Evolutionary conservation across 2,329 filamentous ascomycete genomes (phyloP).

Genomic region (Aspergillus persii): DNA sequence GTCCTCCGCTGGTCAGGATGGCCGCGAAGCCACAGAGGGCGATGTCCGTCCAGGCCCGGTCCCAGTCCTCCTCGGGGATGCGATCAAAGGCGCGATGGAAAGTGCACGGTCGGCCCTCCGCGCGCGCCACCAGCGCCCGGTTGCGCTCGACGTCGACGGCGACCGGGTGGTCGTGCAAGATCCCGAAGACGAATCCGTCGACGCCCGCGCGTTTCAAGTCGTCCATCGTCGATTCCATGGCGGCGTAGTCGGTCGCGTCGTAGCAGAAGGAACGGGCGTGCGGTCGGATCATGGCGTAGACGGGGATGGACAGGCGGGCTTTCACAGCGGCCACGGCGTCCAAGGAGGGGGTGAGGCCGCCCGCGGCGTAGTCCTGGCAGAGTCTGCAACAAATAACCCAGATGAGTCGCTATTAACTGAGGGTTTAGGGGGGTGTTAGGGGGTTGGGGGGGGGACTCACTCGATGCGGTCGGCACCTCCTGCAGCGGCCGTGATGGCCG

Average conservation of each 20-base stretch:
- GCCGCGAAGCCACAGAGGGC: constrained; percentile 44
- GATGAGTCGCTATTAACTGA: constrained; percentile 34
- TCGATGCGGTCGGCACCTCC: constrained; percentile 53
- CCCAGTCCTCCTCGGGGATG: constrained; percentile 26
- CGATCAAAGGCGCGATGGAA: constrained; percentile 57
- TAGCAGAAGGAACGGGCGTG: constrained; percentile 49
- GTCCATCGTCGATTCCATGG: constrained; percentile 45
- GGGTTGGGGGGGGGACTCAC: constrained; percentile 26
- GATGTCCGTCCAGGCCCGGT: constrained; percentile 34
- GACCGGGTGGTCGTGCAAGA: constrained; percentile 30
- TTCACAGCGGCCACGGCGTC: constrained; percentile 24
- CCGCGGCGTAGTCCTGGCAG: constrained; percentile 20
- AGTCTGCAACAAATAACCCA: constrained; percentile 6
- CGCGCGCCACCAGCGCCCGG: constrained; percentile 41
- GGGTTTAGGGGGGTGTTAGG: constrained; percentile 31
- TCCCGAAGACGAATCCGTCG: constrained; percentile 54
- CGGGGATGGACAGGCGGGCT: constrained; percentile 35
- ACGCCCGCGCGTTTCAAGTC: constrained; percentile 34
- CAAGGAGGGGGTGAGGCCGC: constrained; percentile 17
- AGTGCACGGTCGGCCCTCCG: constrained; percentile 48
- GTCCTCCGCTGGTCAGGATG: constrained; percentile 51
- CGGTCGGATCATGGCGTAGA: constrained; percentile 56
- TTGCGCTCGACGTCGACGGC: constrained; percentile 44
- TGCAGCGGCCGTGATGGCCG: constrained; percentile 42
- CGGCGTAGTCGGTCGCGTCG: constrained; percentile 37